Evolutionary conservation across 371 early-diverging fungal genomes (phyloP).

Genomic region (Lichtheimia hyalospora): DNA sequence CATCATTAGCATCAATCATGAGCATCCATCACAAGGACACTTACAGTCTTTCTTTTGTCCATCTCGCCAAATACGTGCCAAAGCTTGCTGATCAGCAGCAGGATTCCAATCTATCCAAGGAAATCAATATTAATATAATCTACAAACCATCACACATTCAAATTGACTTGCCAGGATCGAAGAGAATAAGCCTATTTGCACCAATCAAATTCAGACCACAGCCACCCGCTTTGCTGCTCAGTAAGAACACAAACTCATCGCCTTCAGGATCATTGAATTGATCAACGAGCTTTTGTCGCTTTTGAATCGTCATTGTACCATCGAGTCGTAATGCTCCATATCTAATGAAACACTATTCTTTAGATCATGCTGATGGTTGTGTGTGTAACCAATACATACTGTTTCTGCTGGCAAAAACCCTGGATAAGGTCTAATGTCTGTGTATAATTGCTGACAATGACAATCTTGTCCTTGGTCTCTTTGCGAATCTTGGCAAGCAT

Average conservation of each 20-base stretch:
- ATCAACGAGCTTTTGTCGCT: slow-evolving; percentile 92
- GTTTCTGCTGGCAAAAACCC: slow-evolving; percentile 72
- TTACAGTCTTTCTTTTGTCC: slow-evolving; percentile 91
- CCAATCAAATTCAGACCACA: slow-evolving; percentile 98
- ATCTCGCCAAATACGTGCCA: slow-evolving; percentile 97
- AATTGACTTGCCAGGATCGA: slow-evolving; percentile 72
- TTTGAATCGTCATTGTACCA: slow-evolving; percentile 88
- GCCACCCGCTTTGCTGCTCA: slow-evolving; percentile 98
- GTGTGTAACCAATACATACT: slow-evolving; percentile 36
- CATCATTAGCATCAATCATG: too few species aligned
- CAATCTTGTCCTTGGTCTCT: slow-evolving; percentile 90
- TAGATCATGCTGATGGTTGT: neutral
- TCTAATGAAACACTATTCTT: slow-evolving; percentile 20
- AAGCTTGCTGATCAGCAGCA: slow-evolving; percentile 79
- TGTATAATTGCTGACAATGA: slow-evolving; percentile 96
- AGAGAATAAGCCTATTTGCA: slow-evolving; percentile 93
- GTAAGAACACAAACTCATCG: slow-evolving; percentile 87
- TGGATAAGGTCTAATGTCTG: slow-evolving; percentile 97
- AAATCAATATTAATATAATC: too few species aligned
- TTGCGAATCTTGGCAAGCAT: slow-evolving; percentile 72
- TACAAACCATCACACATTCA: neutral
- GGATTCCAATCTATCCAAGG: slow-evolving; percentile 74
- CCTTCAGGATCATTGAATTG: slow-evolving; percentile 90
- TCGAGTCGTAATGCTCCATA: slow-evolving; percentile 87
- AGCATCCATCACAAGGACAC: slow-evolving; percentile 7